Evolutionary conservation across 2,329 filamentous ascomycete species (phyloP), one percentile per base, ranked within the genome.

Genomic region (Aspergillus quadricinctus): DNA sequence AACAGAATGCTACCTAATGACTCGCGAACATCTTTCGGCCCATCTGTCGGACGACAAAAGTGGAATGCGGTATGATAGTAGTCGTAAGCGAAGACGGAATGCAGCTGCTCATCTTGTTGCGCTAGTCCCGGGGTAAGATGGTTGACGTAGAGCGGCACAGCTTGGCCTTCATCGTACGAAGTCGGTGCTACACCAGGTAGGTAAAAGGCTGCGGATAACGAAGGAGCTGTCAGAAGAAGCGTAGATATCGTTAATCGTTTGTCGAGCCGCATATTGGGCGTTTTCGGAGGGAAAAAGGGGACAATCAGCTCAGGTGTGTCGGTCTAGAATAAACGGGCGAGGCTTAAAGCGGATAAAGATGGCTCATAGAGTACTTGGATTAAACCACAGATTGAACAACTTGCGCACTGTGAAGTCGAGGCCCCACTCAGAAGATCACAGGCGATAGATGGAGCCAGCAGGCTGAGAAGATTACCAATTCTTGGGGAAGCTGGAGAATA

Each of bases 1-100:
- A 99, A 99, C 52, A 99, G 77, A 70, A 99, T 99, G 80, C 93
- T 97, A 25, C 94, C 94, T 61, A 99, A 76, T 62, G 90, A 94
- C 77, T 97, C 94, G 43, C 90, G 87, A 23, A 96, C 85, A 78
- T 89, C 83, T 71, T 92, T 75, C 8, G 92, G 87, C 2, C 90
- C 90, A 58, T 81, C 86, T 55, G 88, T 78, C 1, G 93, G 94
- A 65, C 83, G 78, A 75, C 94, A 99, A 79, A 97, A 96, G 69
- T 89, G 86, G 75, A 99, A 96, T 3, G 83, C 83, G 5, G 87
- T 84, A 66, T 94, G 86, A 73, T 99, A 99, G 80, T 99, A 97
- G 76, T 97, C 93, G 81, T 90, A 99, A 4, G 93, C 90, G 67
- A 97, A 87, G 54, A 96, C 88, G n/a, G 92, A 95, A 72, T 92